Base-by-base conservation (phyloP, 2,329 filamentous ascomycete genomes). In the Pseudogymnoascus sp. region DNA sequence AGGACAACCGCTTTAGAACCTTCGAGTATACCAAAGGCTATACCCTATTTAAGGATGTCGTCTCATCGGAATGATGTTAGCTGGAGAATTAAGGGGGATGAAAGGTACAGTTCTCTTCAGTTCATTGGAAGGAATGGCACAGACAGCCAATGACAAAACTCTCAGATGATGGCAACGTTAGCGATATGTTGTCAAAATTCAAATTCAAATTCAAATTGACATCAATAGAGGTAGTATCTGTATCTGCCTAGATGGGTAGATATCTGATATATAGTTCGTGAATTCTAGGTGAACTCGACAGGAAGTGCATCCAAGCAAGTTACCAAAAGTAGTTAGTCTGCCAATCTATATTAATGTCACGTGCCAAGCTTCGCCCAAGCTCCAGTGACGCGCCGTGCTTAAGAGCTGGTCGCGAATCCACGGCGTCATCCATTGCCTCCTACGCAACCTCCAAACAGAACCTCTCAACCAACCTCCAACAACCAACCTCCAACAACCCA, bases 351-450 rank as follows among this genome's bases (percentile, higher is more conserved):
- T 9, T 4, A 7, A 33, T 2, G 3, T 56, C 50, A 56, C 50
- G 50, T 56, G 50, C 2, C 29, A 2, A 7, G 6, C 9, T 33
- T n/a, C n/a, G 33, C 10, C 17, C 29, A 33, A 33, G 29, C 50
- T 56, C 50, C 29, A 56, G 50, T 56, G 50, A 56, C 50, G 50
- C 50, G 50, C 50, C 17, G 9, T 13, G 9, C 9, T 13, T 11
- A 7, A n/a, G 50, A 56, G 50, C 50, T 33, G 26, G 50, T 56
- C 50, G 50, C 50, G 50, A 56, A 56, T 56, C n/a, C 26, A 56
- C 50, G 13, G n/a, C 50, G 50, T 56, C 50, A 56, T 56, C 46
- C 50, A 56, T 56, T 56, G 50, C 50, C 50, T 33, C 50, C 26
- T 17, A 7, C 23, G 23, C 23, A 33, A 31, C 46, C 46, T 31